These are phyloP conservation scores for Penicillium psychrosexuale DNA, from an alignment of 2,329 filamentous ascomycete genomes.

Conservation along the genomic window DNA sequence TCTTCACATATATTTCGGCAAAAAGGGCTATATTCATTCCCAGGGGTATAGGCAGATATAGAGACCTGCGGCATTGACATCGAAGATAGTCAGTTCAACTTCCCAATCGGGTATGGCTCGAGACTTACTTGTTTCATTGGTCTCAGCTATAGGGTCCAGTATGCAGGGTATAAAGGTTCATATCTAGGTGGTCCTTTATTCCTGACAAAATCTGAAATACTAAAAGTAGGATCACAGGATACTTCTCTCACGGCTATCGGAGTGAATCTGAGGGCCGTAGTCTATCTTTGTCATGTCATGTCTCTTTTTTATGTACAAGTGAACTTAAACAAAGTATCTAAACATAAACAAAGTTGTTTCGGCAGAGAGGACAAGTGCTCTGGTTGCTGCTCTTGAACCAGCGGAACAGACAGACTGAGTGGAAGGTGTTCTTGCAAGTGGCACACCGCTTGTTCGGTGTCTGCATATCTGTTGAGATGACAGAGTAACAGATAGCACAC, in stretches of 20 bases:
- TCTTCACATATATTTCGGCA: not conserved
- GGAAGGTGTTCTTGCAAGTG: constrained; percentile 93
- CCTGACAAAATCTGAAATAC: not conserved
- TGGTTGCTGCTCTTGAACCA: constrained; percentile 96
- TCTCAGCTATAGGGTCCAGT: not conserved
- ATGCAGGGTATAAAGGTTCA: not conserved
- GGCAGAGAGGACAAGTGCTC: constrained; percentile 86
- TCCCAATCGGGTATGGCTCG: constrained; percentile 1
- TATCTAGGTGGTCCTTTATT: not conserved
- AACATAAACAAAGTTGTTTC: constrained; percentile 74
- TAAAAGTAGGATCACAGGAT: not conserved
- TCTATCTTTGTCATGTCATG: constrained; percentile 3
- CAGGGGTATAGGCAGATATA: not conserved
- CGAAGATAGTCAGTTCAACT: not conserved
- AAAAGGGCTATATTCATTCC: not conserved
- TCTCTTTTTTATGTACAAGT: constrained; percentile 17
- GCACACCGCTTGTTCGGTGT: constrained; percentile 87
- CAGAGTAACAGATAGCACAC: constrained; percentile 95
- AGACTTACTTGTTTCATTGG: constrained; percentile 1
- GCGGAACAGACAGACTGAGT: constrained; percentile 83
- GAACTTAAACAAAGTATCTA: constrained; percentile 9
- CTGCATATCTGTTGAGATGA: constrained; percentile 83
- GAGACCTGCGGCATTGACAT: not conserved
- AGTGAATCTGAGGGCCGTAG: not conserved
- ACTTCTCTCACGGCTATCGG: not conserved